A percentile compares a stretch with the other conserved stretches of the same genome.
Evolutionary conservation across 2,329 filamentous ascomycete species (phyloP).

Genomic region (Lachnellula arida): DNA sequence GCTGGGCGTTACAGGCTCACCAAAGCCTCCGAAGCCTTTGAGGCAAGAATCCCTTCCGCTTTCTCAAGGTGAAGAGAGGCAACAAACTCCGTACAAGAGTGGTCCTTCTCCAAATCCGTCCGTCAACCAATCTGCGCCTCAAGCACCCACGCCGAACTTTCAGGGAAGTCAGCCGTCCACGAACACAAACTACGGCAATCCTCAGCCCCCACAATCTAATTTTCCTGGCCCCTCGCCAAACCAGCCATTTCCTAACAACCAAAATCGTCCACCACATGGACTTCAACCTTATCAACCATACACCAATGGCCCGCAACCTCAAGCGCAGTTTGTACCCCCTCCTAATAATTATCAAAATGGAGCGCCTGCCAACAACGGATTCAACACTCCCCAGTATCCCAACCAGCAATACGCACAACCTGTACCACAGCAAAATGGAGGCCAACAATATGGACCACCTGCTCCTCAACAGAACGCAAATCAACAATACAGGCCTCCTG

Average conservation of each 20-base stretch:
- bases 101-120: constrained; percentile 1
- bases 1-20: constrained; percentile 33
- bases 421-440: not conserved
- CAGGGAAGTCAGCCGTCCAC: not conserved
- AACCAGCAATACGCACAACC: not conserved
- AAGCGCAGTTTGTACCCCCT: not conserved
- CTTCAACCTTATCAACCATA: not conserved
- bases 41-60: constrained; percentile 3
- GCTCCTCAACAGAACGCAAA: not conserved
- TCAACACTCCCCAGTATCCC: not conserved
- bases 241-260: not conserved
- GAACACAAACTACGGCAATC: not conserved
- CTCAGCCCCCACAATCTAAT: not conserved
- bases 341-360: constrained; percentile 8
- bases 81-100: not conserved
- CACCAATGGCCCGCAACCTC: not conserved
- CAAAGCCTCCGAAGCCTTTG: constrained; percentile 35
- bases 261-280: not conserved
- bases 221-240: not conserved
- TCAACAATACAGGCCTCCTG: constrained; percentile 8
- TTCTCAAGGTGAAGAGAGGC: not conserved
- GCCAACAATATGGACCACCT: constrained; percentile 11
- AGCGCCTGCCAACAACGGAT: not conserved
- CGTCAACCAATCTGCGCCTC: not conserved
- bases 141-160: not conserved